Base-by-base conservation (phyloP, 108 stramenopile species). In the Skeletonema grethae region DNA sequence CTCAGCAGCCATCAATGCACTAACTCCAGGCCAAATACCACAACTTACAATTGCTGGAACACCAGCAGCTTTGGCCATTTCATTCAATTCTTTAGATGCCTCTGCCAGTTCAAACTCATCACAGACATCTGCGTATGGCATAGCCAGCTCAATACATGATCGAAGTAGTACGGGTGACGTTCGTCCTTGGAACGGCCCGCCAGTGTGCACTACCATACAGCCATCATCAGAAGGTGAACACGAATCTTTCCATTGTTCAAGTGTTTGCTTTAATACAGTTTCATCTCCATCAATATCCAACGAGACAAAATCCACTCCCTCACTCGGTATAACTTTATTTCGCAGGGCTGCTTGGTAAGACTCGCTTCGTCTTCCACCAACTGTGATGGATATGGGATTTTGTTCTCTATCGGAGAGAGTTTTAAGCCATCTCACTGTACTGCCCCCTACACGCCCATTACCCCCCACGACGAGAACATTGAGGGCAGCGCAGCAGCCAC, bases 111-210 rank as follows among this genome's bases (percentile, higher is more conserved):
- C 84, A 62, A 86, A 88, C 46, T 95, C 94, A 62, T 95, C 94
- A 65, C 94, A 95, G 16, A 95, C 94, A 72, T 95, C 94, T 2
- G 89, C 83, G 67, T 95, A 95, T 12, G 86, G 85, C 58, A 91
- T 76, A 0, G 61, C 48, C 5, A 69, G 12, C 16, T 62, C 56
- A n/a, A 89, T 63, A 61, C 87, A 84, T 7, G 83, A 70, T 25
- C 77, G 69, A 3, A 93, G 61, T 2, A 95, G 71, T 34, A 78
- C 75, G 16, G 87, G 79, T 7, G 76, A 55, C 24, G 68, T 67
- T 20, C 87, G 77, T 9, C 88, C 87, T 65, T 95, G 94, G 74
- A 95, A 95, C 8, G 94, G 94, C 8, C 94, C 94, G 1, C 90
- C 94, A 2, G 91, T 93, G 75, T 95, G 90, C 0, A 95, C 85